Evolutionary conservation across 768 basidiomycete genomes (phyloP), one percentile per base, ranked within the genome.

Genomic region (Rhizopogon rudus): DNA sequence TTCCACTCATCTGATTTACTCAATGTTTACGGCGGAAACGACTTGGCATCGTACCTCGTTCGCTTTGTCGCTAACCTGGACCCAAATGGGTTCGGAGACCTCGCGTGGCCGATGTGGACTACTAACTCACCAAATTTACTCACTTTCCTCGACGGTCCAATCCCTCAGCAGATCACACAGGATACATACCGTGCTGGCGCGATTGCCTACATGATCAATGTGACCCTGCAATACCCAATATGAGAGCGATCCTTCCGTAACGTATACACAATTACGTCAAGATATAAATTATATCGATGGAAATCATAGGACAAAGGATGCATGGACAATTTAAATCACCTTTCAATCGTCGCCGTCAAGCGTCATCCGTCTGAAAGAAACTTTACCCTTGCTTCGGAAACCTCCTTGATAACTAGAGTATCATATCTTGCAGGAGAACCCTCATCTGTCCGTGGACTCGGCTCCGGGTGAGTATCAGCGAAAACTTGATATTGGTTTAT

Each of bases 41-140:
- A 79, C 56, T 64, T 81, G 61, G 63, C 75, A 4, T 61, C 81
- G 75, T 63, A 65, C 40, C 55, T 65, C 35, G 54, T 63, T 37
- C 64, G 64, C 28, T 63, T 63, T 29, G 56, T 57, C 5, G 6
- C 59, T 20, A 55, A 65, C 48, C 64, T 65, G 6, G 57, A 63
- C 54, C 81, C 81, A 1, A 83, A 83, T 59, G 71, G 65, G 5
- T 49, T 57, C 2, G 65, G 63, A 3, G 71, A 70, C 20, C 50
- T 74, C 17, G 60, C 63, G n/a, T 82, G 79, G 81, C 79, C 81
- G 0, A 67, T 69, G 51, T 81, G 80, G 45, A 70, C 67, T 7
- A 58, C 65, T 0, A 54, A 44, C 0, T 60, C 67, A 12, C 73
- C 74, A 10, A 66, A 68, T 43, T 62, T 78, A 52, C 61, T 77